phyloP scores from a whole-genome alignment of 2,329 filamentous ascomycete species.

The Blumeria graminis region DNA sequence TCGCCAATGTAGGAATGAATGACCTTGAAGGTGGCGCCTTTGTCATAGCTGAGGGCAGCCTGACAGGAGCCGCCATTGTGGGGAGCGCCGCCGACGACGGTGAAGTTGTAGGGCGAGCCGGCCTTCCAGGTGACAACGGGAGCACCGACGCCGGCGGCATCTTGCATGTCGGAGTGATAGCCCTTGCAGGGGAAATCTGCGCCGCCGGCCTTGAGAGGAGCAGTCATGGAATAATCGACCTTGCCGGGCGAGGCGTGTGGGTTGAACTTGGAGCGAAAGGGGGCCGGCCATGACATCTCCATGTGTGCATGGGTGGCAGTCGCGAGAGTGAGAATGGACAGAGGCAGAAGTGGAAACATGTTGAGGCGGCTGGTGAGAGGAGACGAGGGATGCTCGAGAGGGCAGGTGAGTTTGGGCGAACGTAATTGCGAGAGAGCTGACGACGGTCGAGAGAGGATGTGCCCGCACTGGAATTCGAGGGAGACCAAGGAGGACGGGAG shows the following conservation, averaged over 20 bases:
- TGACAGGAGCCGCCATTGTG: slow-evolving; percentile 37
- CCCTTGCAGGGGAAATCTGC: slow-evolving; percentile 10
- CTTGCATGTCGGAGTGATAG: slow-evolving; percentile 5
- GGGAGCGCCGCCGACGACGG: slow-evolving; percentile 22
- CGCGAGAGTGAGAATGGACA: slow-evolving; percentile 2
- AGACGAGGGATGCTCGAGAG: background rate
- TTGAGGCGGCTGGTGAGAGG: background rate
- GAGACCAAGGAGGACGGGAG: too few species aligned
- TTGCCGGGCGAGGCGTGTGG: background rate
- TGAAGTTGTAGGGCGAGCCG: slow-evolving; percentile 26
- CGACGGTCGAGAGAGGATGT: too few species aligned
- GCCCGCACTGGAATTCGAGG: too few species aligned
- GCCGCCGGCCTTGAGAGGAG: slow-evolving; percentile 3
- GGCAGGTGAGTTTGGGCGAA: background rate
- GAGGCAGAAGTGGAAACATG: background rate
- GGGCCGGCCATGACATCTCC: slow-evolving; percentile 7
- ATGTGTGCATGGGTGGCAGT: slow-evolving; percentile 6
- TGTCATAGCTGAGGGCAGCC: slow-evolving; percentile 33
- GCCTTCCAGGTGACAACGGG: slow-evolving; percentile 25
- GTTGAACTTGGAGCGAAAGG: slow-evolving; percentile 6
- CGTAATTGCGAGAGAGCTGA: background rate
- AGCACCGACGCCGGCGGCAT: slow-evolving; percentile 8
- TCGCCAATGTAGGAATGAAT: slow-evolving; percentile 25
- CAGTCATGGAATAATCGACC: slow-evolving; percentile 5
- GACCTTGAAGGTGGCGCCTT: slow-evolving; percentile 30